These are phyloP conservation scores for Myxozyma geophila DNA, from an alignment of 805 yeast genomes.

Conservation along the genomic window DNA sequence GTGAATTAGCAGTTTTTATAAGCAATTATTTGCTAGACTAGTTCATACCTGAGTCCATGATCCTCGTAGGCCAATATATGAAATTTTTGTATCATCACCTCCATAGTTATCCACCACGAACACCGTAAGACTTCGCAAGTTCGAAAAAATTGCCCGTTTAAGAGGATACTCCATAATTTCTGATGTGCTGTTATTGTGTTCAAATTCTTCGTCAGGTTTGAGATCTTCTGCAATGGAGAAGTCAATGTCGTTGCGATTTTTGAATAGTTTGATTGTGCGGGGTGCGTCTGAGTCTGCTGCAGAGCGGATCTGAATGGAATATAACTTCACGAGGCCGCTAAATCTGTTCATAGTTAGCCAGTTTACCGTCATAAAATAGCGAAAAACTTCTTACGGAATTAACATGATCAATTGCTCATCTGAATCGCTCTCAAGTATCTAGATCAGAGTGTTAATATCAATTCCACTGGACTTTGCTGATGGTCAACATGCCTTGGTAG, in stretches of 20 bases:
- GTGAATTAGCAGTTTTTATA: not conserved
- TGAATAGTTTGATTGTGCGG: slow-evolving; percentile 66
- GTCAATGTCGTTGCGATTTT: slow-evolving; percentile 71
- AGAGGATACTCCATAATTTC: slow-evolving; percentile 79
- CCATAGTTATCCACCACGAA: slow-evolving; percentile 71
- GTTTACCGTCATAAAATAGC: too few relatives aligned
- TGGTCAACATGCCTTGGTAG: slow-evolving; percentile 43
- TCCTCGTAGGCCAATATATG: slow-evolving; percentile 81
- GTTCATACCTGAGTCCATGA: slow-evolving; percentile 38
- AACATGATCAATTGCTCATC: slow-evolving; percentile 79
- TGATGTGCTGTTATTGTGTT: slow-evolving; percentile 62
- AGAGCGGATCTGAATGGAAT: slow-evolving; percentile 71
- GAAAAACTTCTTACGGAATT: slow-evolving; percentile 54
- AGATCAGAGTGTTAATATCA: not conserved
- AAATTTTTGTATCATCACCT: slow-evolving; percentile 60
- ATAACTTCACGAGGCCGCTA: slow-evolving; percentile 71
- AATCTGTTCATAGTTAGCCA: slow-evolving; percentile 47
- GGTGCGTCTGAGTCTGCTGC: slow-evolving; percentile 69
- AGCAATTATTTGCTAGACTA: not conserved
- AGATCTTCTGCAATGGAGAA: slow-evolving; percentile 62
- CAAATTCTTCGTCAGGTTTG: slow-evolving; percentile 52
- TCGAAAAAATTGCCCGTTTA: slow-evolving; percentile 75
- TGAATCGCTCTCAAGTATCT: slow-evolving; percentile 65
- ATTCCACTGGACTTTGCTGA: not conserved
- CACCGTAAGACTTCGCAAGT: slow-evolving; percentile 67